phyloP scores from a whole-genome alignment of 1,139 yeast genomes.

The Yueomyces sp. region DNA sequence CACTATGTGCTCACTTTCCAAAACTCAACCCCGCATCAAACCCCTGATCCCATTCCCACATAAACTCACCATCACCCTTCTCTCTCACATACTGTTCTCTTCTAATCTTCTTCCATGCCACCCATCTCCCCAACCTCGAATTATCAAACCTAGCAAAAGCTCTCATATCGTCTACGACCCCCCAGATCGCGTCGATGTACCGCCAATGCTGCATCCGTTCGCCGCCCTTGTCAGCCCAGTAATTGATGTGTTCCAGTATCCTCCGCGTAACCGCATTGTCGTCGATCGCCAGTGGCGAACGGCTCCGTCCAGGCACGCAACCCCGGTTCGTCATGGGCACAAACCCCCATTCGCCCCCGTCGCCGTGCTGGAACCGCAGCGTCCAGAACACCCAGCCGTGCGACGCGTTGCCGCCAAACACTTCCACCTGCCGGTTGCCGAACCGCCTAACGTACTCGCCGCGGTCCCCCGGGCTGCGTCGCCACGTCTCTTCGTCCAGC shows the following conservation, averaged over 20 bases:
- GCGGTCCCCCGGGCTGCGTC: too few relatives aligned
- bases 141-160: conserved; percentile 58
- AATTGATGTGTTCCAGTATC: conserved; percentile 38
- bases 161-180: conserved; percentile 62
- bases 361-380: conserved; percentile 71
- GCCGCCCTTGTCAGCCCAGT: conserved; percentile 57
- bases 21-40: conserved; percentile 43
- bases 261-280: conserved; percentile 34
- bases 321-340: conserved; percentile 63
- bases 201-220: conserved; percentile 71
- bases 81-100: conserved; percentile 42
- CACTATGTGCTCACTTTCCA: conserved; percentile 4
- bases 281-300: conserved; percentile 27
- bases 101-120: conserved; percentile 52
- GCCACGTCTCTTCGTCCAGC: conserved; percentile 64
- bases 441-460: conserved; percentile 26
- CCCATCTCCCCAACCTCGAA: conserved; percentile 59
- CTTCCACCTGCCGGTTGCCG: conserved; percentile 33
- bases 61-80: conserved; percentile 41
- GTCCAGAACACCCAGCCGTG: conserved; percentile 88
- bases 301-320: conserved; percentile 31
- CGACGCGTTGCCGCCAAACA: conserved; percentile 39
- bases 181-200: conserved; percentile 60
- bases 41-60: conserved; percentile 90
- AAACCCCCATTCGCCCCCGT: conserved; percentile 96